These are phyloP conservation scores for Azolla pinnata DNA, from an alignment of 75 land plant genomes.

Conservation along the genomic window DNA sequence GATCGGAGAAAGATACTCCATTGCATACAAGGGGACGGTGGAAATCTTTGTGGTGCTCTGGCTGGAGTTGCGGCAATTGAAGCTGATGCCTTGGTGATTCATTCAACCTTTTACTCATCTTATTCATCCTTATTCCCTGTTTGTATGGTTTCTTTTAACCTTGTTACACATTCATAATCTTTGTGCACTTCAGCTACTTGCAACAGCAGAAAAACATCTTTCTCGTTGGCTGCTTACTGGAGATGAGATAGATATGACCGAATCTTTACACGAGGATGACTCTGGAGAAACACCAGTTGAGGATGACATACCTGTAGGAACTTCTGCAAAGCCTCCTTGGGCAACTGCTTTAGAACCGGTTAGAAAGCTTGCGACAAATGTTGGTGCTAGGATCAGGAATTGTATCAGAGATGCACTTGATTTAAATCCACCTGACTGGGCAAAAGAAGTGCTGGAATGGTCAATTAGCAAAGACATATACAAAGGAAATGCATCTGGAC, in stretches of 20 bases:
- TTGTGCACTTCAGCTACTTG: slow-evolving; percentile 59
- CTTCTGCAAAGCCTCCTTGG: slow-evolving; percentile 54
- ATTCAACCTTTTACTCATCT: not conserved
- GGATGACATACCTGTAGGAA: slow-evolving; percentile 4
- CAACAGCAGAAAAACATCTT: slow-evolving; percentile 68
- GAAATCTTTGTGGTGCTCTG: slow-evolving; percentile 76
- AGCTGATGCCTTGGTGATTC: slow-evolving; percentile 81
- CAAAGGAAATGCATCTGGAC: slow-evolving; percentile 96
- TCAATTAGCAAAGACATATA: slow-evolving; percentile 87
- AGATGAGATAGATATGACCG: slow-evolving; percentile 11
- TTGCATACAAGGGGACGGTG: slow-evolving; percentile 93
- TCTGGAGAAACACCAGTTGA: slow-evolving; percentile 13
- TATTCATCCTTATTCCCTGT: not conserved
- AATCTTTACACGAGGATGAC: slow-evolving; percentile 16
- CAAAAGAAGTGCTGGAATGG: slow-evolving; percentile 51
- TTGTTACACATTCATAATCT: not conserved
- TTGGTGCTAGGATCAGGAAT: slow-evolving; percentile 77
- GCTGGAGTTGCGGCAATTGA: slow-evolving; percentile 75
- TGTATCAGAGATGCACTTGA: slow-evolving; percentile 71
- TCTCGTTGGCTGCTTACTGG: slow-evolving; percentile 28
- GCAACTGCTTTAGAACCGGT: slow-evolving; percentile 70
- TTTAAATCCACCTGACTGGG: slow-evolving; percentile 78
- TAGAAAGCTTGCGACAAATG: slow-evolving; percentile 82
- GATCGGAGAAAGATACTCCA: slow-evolving; percentile 64
- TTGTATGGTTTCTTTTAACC: not conserved